These are phyloP conservation scores for Alternaria longipes DNA, from an alignment of 2,329 filamentous ascomycete genomes.

Conservation along the genomic window DNA sequence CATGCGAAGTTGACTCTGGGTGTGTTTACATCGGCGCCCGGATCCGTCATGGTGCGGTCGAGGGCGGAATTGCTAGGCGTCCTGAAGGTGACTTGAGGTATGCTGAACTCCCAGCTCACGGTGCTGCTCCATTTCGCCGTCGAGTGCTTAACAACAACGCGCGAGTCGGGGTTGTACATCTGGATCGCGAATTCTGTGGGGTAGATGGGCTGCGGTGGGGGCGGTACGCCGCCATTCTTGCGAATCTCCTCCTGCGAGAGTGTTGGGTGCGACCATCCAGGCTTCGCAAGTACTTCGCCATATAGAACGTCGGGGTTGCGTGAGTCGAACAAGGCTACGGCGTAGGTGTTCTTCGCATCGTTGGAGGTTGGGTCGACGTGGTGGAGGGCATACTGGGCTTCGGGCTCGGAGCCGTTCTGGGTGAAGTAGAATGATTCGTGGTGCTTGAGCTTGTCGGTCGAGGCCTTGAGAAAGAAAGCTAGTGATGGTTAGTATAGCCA, in stretches of 20 bases:
- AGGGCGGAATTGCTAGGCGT: constrained; percentile 79
- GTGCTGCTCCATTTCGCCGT: constrained; percentile 81
- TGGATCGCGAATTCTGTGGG: constrained; percentile 84
- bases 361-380: constrained; percentile 76
- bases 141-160: constrained; percentile 74
- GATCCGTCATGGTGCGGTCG: constrained; percentile 75
- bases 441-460: constrained; percentile 61
- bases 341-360: constrained; percentile 82
- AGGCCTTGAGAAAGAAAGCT: constrained; percentile 69
- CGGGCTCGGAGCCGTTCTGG: constrained; percentile 81
- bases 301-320: constrained; percentile 83
- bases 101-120: constrained; percentile 89
- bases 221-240: constrained; percentile 70
- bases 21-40: constrained; percentile 60
- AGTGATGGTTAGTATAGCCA: constrained; percentile 15
- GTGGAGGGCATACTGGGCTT: constrained; percentile 81
- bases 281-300: constrained; percentile 83
- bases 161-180: constrained; percentile 93
- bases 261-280: constrained; percentile 84
- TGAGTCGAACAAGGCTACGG: constrained; percentile 83
- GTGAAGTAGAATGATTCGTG: constrained; percentile 64
- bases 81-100: constrained; percentile 86
- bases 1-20: constrained; percentile 87
- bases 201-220: constrained; percentile 74
- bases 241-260: constrained; percentile 84